phyloP scores from a whole-genome alignment of 1,139 yeast genomes.

The Kluyveromyces marxianus region DNA sequence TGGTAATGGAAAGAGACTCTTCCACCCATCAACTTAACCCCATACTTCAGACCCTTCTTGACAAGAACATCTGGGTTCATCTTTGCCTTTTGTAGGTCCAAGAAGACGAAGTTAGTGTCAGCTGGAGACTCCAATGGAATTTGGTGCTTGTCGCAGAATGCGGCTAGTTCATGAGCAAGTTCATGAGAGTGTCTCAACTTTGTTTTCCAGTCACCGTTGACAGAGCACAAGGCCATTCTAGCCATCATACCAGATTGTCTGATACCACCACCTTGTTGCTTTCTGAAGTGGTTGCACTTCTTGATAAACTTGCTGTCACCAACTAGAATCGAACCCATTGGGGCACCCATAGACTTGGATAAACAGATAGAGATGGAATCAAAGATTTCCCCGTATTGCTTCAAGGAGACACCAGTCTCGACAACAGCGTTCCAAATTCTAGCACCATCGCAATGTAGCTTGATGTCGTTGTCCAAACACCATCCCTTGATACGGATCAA shows the following conservation, averaged over 20 bases:
- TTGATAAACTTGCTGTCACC: conserved; percentile 54
- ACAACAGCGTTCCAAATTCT: conserved; percentile 86
- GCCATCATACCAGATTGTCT: conserved; percentile 84
- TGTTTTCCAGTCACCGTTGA: conserved; percentile 63
- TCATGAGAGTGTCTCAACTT: conserved; percentile 52
- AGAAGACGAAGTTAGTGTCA: conserved; percentile 79
- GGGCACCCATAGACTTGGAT: conserved; percentile 90
- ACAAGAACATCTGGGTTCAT: conserved; percentile 53
- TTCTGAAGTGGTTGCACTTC: conserved; percentile 80
- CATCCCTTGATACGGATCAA: conserved; percentile 63
- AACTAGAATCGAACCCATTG: conserved; percentile 84
- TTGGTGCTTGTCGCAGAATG: conserved; percentile 46
- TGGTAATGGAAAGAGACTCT: conserved; percentile 86
- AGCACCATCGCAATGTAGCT: conserved; percentile 91
- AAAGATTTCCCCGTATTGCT: conserved; percentile 69
- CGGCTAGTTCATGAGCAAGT: conserved; percentile 61
- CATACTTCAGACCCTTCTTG: conserved; percentile 51
- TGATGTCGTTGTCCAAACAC: conserved; percentile 57
- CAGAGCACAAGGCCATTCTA: conserved; percentile 71
- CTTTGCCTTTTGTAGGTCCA: conserved; percentile 53
- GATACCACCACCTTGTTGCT: conserved; percentile 93
- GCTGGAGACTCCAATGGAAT: conserved; percentile 66
- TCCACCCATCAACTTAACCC: conserved; percentile 63
- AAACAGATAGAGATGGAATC: conserved; percentile 87
- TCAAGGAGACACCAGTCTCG: conserved; percentile 61